Evolutionary conservation across 805 yeast genomes (phyloP), one percentile per base, ranked within the genome.

Genomic region (Candida piceae): DNA sequence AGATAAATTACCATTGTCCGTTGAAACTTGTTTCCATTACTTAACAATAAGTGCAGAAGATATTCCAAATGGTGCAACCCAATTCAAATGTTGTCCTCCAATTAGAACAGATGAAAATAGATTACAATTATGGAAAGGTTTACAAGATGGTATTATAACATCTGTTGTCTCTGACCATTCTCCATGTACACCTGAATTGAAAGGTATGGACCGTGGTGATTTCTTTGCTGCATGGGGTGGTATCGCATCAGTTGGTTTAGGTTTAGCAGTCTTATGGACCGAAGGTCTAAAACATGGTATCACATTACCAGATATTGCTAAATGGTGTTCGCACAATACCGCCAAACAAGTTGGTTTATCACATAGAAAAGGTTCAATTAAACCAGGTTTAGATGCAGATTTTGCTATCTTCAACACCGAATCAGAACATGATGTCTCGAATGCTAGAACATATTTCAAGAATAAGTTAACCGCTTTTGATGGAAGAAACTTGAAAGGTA

Each of bases 181-280:
- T 4, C 97, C 97, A 3, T 89, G 97, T 62, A 86, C 96, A 0
- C 95, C 97, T 0, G 86, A 86, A 42, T 67, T 89, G 52, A 89
- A 89, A 60, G 84, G 85, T 16, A 67, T 87, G 35, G 81, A 77
- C 9, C 69, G 76, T 41, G 96, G 96, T 28, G 95, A 89, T 56
- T 89, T 89, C 57, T 77, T 89, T 49, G 74, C 80, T 24, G 95
- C 97, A 2, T 89, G 97, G 97, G 97, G 97, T 24, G 97, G 97
- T 8, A 87, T 89, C 28, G 72, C 95, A 2, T 84, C 95, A 1
- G 94, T 89, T 22, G 97, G 97, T 0, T 74, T 90, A 28, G 97
- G 97, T 0, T 68, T 89, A 32, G 84, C 95, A 0, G 72, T 88
- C 27, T 60, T 89, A 35, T 82, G 76, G 70, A 85, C 96, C 1